These are phyloP conservation scores for Vicia faba DNA, from an alignment of 306 rosid species.

Conservation along the genomic window DNA sequence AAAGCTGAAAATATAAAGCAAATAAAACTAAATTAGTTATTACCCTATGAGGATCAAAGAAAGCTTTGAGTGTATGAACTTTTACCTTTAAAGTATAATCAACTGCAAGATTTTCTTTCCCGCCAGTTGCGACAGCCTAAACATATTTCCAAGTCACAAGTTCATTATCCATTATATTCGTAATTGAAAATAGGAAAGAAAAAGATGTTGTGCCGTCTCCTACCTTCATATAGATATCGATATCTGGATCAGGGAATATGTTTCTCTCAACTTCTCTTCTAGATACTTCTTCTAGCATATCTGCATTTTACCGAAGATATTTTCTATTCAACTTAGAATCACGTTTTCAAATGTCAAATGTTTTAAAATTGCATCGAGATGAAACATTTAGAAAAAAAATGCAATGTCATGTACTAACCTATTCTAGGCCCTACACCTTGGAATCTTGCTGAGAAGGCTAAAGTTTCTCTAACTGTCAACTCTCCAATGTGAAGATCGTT, in stretches of 20 bases:
- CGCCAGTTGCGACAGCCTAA: slow-evolving; percentile 68
- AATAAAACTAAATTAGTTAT: neutral
- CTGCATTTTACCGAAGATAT: slow-evolving; percentile 12
- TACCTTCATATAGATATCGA: slow-evolving; percentile 44
- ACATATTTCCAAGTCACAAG: slow-evolving; percentile 26
- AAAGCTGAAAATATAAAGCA: slow-evolving; percentile 29
- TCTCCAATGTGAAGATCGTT: slow-evolving; percentile 40
- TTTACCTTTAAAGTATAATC: slow-evolving; percentile 73
- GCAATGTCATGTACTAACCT: slow-evolving; percentile 27
- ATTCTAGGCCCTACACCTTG: slow-evolving; percentile 40
- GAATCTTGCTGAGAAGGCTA: slow-evolving; percentile 43
- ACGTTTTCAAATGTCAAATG: neutral
- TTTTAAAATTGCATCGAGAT: neutral
- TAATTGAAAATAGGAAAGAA: neutral
- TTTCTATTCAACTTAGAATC: neutral
- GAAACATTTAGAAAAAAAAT: neutral
- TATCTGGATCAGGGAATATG: slow-evolving; percentile 40
- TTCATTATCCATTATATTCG: neutral
- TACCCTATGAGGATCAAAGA: neutral
- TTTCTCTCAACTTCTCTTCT: slow-evolving; percentile 38
- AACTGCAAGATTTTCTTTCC: slow-evolving; percentile 57
- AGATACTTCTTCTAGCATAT: slow-evolving; percentile 38
- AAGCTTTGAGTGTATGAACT: neutral
- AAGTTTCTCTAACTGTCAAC: slow-evolving; percentile 43
- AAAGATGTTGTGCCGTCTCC: neutral